Base-by-base conservation (phyloP, 176 grass and related monocot genomes). In the Avena atlantica region DNA sequence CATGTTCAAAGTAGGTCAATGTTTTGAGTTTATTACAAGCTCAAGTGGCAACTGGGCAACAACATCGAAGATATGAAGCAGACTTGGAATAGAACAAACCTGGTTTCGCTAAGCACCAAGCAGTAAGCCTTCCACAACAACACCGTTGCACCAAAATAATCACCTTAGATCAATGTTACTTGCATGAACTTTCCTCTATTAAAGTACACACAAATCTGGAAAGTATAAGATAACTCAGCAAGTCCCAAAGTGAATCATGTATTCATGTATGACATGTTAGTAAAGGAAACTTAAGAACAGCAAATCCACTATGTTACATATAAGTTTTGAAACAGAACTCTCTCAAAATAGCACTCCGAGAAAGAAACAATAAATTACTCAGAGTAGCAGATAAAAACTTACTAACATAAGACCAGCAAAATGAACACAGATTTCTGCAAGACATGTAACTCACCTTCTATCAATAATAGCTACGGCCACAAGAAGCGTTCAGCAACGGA, bases 21-120 rank as follows among this genome's bases (percentile, higher is more conserved):
- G 4, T 88, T 76, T 66, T 79, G 9, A 44, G n/a, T 31, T 73
- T 10, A 62, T 62, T 0, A 62, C 9, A 63, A 63, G 21, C 23
- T 25, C 62, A 29, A 65, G 23, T 61, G 59, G 9, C n/a, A n/a
- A 73, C 27, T 29, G n/a, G 59, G n/a, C 12, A 27, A 70, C 12
- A 42, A 9, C 15, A 85, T 31, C 45, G 29, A 80, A 89, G 67
- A 36, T 89, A 66, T 68, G 48, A 74, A 80, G 53, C 58, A 86
- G 78, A 59, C 20, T 12, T n/a, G 50, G 76, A 76, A 86, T 70
- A 60, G 48, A 76, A 51, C 9, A 48, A 53, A 82, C 83, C 78
- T 82, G 29, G 61, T 86, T 82, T 86, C 29, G 34, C 8, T 14
- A 52, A 71, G 27, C 9, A 67, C 11, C 16, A 55, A 70, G 47